Evolutionary conservation across 768 basidiomycete genomes (phyloP).

Genomic region (Boletus bicolor): DNA sequence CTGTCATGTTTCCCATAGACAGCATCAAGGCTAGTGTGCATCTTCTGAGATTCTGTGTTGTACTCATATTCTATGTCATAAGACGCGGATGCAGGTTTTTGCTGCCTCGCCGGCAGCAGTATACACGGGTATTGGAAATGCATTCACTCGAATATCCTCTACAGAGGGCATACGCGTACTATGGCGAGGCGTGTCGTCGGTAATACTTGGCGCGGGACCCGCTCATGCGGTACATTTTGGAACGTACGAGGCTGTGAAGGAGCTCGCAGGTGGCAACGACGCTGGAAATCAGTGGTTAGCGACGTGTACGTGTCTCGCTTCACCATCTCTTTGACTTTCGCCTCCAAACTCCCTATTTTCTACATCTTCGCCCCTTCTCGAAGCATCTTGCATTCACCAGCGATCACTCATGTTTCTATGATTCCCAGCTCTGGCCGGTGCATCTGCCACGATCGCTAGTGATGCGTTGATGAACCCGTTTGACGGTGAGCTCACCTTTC

Average conservation of each 20-base stretch:
- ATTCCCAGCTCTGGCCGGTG: conserved; percentile 79
- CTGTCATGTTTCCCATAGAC: conserved; percentile 98
- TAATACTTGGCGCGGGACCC: conserved; percentile 94
- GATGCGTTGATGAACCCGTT: conserved; percentile 99
- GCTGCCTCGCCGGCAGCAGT: conserved; percentile 80
- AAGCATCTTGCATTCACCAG: background rate
- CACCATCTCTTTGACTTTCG: background rate
- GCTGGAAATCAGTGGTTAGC: conserved; percentile 79
- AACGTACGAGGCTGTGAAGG: conserved; percentile 91
- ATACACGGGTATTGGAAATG: conserved; percentile 88
- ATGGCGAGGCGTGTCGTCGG: conserved; percentile 96
- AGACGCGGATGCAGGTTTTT: conserved; percentile 99
- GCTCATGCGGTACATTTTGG: conserved; percentile 99
- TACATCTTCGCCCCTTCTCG: background rate
- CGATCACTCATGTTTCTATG: conserved; percentile 13
- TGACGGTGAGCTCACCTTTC: conserved; percentile 65
- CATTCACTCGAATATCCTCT: conserved; percentile 87
- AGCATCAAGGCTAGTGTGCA: conserved; percentile 83
- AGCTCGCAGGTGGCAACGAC: conserved; percentile 82
- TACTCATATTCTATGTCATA: conserved; percentile 1
- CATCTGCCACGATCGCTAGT: conserved; percentile 88
- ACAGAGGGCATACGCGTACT: conserved; percentile 89
- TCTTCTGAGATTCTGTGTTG: background rate
- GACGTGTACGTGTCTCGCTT: conserved; percentile 61
- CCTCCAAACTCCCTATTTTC: background rate